These are phyloP conservation scores for Colletotrichum plurivorum DNA, from an alignment of 2,329 filamentous ascomycete species.

Conservation along the genomic window DNA sequence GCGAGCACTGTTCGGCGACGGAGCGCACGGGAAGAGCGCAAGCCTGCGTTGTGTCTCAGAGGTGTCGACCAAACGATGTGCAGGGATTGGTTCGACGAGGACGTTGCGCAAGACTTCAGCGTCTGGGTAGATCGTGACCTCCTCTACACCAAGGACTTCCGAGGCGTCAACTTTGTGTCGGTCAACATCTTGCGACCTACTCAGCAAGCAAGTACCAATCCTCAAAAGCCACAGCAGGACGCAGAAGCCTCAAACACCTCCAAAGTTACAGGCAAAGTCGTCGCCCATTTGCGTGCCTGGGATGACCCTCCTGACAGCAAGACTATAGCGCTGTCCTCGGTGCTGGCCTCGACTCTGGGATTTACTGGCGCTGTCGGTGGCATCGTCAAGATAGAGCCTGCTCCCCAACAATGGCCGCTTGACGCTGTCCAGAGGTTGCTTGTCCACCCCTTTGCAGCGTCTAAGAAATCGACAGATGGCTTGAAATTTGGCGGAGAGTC, in stretches of 20 bases:
- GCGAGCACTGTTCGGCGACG: slow-evolving; percentile 77
- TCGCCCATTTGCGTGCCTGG: slow-evolving; percentile 85
- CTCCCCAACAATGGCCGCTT: slow-evolving; percentile 78
- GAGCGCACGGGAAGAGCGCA: slow-evolving; percentile 73
- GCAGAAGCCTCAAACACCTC: slow-evolving; percentile 68
- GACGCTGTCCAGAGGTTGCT: slow-evolving; percentile 77
- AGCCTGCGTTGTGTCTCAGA: slow-evolving; percentile 81
- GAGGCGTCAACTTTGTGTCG: slow-evolving; percentile 81
- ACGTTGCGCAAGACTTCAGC: slow-evolving; percentile 71
- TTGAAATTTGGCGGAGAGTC: slow-evolving; percentile 92
- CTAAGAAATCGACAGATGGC: slow-evolving; percentile 71
- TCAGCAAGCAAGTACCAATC: slow-evolving; percentile 13
- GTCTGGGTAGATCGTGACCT: slow-evolving; percentile 90
- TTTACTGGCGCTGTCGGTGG: slow-evolving; percentile 84
- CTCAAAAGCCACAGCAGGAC: slow-evolving; percentile 76
- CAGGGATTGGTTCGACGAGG: slow-evolving; percentile 84
- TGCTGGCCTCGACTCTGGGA: slow-evolving; percentile 81
- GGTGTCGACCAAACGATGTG: slow-evolving; percentile 81
- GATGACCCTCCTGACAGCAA: slow-evolving; percentile 87
- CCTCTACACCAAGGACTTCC: slow-evolving; percentile 78
- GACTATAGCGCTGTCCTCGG: slow-evolving; percentile 83
- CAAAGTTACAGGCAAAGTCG: slow-evolving; percentile 76
- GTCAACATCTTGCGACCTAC: slow-evolving; percentile 58
- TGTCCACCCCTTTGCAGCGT: slow-evolving; percentile 82
- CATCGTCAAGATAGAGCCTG: slow-evolving; percentile 88